Base-by-base conservation (phyloP, 139 green algal genomes). In the Edaphochlamys debaryana region DNA sequence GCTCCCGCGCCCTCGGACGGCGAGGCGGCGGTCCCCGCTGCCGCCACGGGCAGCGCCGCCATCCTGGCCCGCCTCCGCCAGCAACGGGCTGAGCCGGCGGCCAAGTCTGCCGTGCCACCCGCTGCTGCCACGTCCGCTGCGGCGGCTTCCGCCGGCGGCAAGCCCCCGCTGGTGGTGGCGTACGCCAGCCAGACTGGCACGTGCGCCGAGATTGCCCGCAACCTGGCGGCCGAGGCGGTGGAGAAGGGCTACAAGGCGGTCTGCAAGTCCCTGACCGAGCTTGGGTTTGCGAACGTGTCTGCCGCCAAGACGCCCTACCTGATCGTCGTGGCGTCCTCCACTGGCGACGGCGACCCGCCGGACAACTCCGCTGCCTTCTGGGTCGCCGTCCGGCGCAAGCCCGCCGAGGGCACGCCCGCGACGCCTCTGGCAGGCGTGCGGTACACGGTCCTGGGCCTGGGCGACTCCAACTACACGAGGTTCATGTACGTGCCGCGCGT, bases 391-490 rank as follows among this genome's bases (percentile, higher is more conserved):
- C 87, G 93, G 54, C 92, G 90, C 84, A 88, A 82, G 67, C 64
- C 86, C 1, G 9, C 67, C 2, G 54, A 50, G 7, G 66, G 54
- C 78, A 20, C 52, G 73, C 27, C 71, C 30, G 69, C 84, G 34
- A 52, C 66, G 4, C 20, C 45, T 0, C 82, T 96, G 32, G 82
- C 88, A 38, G 94, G 93, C 38, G 83, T 99, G 5, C 72, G 89
- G 19, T 99, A 95, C 89, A 98, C 94, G 0, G 87, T 94, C 7
- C 88, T 99, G 81, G 97, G 97, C 11, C 86, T 99, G 42, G 97
- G 97, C 2, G 97, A 99, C 91, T 97, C 93, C 70, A 99, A 99
- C 89, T 99, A 99, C 88, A 99, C 96, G 15, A 90, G 92, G 56
- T 99, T 96, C 91, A 98, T 98, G 94, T 68, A 85, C 15, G 93